Conservation (phyloP, 1,139 yeast species). For the Spencermartinsiella ligniputridi region DNA sequence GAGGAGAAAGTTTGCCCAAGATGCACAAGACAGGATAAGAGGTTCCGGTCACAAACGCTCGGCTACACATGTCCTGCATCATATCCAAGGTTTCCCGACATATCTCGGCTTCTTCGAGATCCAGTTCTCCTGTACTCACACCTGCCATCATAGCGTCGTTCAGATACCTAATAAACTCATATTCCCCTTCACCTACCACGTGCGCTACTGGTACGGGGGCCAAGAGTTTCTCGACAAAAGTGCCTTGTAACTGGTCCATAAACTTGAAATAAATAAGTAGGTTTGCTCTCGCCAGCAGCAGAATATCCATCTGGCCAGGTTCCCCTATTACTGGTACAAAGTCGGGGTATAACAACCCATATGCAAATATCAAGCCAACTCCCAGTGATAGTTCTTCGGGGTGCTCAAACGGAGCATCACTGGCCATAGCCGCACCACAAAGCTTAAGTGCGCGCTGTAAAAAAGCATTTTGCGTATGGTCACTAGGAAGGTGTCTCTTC, state of each 20-base stretch:
- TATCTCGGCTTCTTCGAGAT: neutral
- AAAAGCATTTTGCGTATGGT: neutral
- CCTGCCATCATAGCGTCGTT: neutral
- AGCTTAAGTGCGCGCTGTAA: neutral
- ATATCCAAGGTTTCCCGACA: neutral
- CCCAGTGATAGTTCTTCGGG: neutral
- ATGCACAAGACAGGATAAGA: neutral
- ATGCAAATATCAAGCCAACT: neutral
- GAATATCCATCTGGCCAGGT: constrained; percentile 1
- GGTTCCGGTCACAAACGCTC: neutral
- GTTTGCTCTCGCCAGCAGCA: constrained; percentile 1
- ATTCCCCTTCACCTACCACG: neutral
- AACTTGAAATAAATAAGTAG: neutral
- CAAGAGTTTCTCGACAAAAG: neutral
- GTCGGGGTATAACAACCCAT: neutral
- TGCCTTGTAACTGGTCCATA: neutral
- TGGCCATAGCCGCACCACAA: neutral
- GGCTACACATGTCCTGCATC: neutral
- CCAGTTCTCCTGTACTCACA: neutral
- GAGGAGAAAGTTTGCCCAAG: neutral
- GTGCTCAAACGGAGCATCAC: neutral
- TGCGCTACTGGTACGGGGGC: neutral
- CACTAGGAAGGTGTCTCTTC: neutral
- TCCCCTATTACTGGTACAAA: neutral
- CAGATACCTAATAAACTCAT: neutral